These are phyloP conservation scores for Mangifera indica DNA, from an alignment of 345 rosid genomes.

Conservation along the genomic window DNA sequence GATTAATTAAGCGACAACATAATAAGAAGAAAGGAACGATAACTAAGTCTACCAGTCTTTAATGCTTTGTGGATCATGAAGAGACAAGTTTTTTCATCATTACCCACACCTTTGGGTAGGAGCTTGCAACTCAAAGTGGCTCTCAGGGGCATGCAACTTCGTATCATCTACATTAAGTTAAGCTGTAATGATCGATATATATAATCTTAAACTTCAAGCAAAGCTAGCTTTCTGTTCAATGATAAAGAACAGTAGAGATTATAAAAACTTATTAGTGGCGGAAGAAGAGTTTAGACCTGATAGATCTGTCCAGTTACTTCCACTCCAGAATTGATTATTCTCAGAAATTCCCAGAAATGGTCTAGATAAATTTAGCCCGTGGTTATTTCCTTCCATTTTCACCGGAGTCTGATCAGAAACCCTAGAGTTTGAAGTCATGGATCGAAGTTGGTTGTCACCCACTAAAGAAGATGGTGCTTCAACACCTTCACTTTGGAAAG, in stretches of 20 bases:
- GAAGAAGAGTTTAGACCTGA: conserved; percentile 48
- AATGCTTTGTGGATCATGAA: conserved; percentile 15
- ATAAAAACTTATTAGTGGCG: conserved; percentile 31
- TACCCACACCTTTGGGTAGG: background rate
- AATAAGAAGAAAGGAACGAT: background rate
- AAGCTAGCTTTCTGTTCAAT: conserved; percentile 4
- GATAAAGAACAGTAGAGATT: conserved; percentile 8
- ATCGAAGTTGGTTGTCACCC: conserved; percentile 29
- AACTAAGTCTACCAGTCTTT: conserved; percentile 18
- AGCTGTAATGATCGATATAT: background rate
- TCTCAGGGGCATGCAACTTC: conserved; percentile 6
- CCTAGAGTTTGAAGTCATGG: conserved; percentile 47
- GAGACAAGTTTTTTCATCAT: background rate
- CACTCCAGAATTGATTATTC: conserved; percentile 48
- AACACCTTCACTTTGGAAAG: conserved; percentile 44
- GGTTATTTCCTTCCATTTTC: conserved; percentile 52
- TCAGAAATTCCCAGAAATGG: conserved; percentile 34
- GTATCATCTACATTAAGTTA: conserved; percentile 10
- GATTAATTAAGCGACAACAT: background rate
- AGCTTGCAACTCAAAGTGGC: conserved; percentile 5
- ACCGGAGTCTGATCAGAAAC: conserved; percentile 51
- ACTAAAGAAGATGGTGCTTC: conserved; percentile 41
- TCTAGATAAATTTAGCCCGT: conserved; percentile 38
- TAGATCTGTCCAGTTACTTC: conserved; percentile 46
- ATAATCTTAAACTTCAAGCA: conserved; percentile 18